phyloP scores from a whole-genome alignment of 2,329 filamentous ascomycete species.

The Sporothrix schenckii region DNA sequence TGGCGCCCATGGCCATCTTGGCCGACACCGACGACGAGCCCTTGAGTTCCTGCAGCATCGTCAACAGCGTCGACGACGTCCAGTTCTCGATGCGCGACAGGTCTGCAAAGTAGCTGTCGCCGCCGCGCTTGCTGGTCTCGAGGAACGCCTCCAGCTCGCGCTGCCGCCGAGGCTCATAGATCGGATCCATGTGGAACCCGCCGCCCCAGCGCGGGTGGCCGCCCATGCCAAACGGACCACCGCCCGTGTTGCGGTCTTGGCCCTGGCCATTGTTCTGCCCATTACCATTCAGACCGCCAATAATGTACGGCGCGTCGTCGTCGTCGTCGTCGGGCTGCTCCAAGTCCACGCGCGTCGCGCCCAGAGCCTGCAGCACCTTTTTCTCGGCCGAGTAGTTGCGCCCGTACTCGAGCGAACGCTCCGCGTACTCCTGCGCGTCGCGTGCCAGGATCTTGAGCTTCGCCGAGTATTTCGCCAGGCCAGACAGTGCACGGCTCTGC shows the following conservation, averaged over 20 bases:
- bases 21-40: slow-evolving; percentile 6
- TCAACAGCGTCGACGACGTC: slow-evolving; percentile 24
- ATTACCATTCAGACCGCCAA: not conserved
- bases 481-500: slow-evolving; percentile 24
- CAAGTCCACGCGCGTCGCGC: slow-evolving; percentile 15
- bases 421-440: slow-evolving; percentile 23
- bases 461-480: slow-evolving; percentile 27
- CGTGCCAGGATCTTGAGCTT: slow-evolving; percentile 29
- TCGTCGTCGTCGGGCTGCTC: not conserved
- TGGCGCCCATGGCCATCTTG: slow-evolving; percentile 14
- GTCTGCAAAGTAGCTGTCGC: slow-evolving; percentile 25
- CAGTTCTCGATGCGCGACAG: slow-evolving; percentile 26
- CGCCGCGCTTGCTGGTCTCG: slow-evolving; percentile 20
- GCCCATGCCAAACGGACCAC: not conserved
- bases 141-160: slow-evolving; percentile 24
- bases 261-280: not conserved
- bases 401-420: slow-evolving; percentile 17
- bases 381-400: slow-evolving; percentile 20
- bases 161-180: slow-evolving; percentile 27
- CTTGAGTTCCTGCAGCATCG: slow-evolving; percentile 27
- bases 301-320: not conserved
- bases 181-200: slow-evolving; percentile 18
- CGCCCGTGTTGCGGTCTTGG: not conserved
- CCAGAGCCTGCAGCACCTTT: slow-evolving; percentile 21
- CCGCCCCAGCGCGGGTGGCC: slow-evolving; percentile 14